These are phyloP conservation scores for Phytophthora cajani DNA, from an alignment of 352 stramenopile genomes.

Conservation along the genomic window DNA sequence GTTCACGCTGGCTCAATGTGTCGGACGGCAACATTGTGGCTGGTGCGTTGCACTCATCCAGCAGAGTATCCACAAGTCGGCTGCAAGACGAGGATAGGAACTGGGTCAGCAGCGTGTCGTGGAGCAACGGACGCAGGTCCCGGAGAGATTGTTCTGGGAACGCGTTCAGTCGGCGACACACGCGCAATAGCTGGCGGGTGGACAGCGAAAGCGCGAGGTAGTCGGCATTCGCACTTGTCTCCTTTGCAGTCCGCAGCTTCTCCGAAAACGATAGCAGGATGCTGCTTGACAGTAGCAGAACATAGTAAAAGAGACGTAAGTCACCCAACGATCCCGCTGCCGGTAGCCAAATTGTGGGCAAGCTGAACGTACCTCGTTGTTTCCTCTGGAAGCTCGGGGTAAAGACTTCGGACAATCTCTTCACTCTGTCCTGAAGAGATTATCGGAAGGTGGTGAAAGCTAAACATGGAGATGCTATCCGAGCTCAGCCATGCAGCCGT, in stretches of 20 bases:
- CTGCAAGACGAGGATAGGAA: slow-evolving; percentile 69
- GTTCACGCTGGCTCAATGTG: not conserved
- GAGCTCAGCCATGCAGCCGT: slow-evolving; percentile 73
- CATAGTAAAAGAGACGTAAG: not conserved
- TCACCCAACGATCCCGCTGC: not conserved
- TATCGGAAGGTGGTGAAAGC: slow-evolving; percentile 64
- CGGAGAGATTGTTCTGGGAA: slow-evolving; percentile 69
- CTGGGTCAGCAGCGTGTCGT: slow-evolving; percentile 81
- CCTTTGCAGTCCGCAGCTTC: slow-evolving; percentile 49
- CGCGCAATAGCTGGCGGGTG: slow-evolving; percentile 67
- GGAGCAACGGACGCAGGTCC: slow-evolving; percentile 69
- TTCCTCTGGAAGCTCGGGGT: slow-evolving; percentile 56
- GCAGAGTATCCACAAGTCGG: slow-evolving; percentile 54
- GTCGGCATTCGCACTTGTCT: slow-evolving; percentile 52
- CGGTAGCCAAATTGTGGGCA: not conserved
- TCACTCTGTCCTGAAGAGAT: slow-evolving; percentile 52
- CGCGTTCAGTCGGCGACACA: slow-evolving; percentile 70
- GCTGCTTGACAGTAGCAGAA: slow-evolving; percentile 26
- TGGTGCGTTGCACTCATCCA: slow-evolving; percentile 57
- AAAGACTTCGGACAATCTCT: slow-evolving; percentile 59
- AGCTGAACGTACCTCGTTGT: slow-evolving; percentile 56
- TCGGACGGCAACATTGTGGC: not conserved
- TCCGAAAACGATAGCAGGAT: slow-evolving; percentile 67
- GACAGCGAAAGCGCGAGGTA: slow-evolving; percentile 67
- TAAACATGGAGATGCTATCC: slow-evolving; percentile 84